A percentile compares a stretch with the other conserved stretches of the same genome.
Evolutionary conservation across 148 eudicot species (phyloP).

Genomic region (Salicornia ramosissima): DNA sequence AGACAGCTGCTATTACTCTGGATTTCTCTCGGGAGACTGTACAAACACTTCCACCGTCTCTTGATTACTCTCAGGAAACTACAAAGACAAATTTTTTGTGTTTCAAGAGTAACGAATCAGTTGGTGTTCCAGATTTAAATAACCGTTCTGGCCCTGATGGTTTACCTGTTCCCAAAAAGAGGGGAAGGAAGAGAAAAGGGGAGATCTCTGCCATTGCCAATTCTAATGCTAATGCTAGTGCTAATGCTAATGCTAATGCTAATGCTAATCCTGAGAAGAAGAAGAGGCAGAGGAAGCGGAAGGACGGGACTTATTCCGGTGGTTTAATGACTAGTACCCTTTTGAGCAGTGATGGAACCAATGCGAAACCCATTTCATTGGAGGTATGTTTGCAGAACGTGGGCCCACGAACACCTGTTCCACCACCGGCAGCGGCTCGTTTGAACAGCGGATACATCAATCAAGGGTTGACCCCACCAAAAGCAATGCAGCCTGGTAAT

Average conservation of each 20-base stretch:
- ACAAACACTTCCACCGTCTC: constrained; percentile 8
- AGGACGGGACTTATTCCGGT: constrained; percentile 21
- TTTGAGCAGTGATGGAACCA: constrained; percentile 19
- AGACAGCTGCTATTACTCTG: constrained; percentile 12
- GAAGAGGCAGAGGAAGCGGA: constrained; percentile 24
- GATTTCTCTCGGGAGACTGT: constrained; percentile 15
- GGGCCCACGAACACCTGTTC: constrained; percentile 22
- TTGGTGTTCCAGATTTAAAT: constrained; percentile 40
- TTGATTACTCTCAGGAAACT: constrained; percentile 10
- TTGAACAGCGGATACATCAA: constrained; percentile 25
- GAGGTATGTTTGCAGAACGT: constrained; percentile 30
- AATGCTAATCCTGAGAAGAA: constrained; percentile 19
- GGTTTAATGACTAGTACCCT: constrained; percentile 14
- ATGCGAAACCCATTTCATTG: constrained; percentile 33
- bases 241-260: neutral
- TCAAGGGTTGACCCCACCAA: constrained; percentile 15
- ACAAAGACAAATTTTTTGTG: constrained; percentile 8
- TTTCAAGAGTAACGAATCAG: constrained; percentile 21
- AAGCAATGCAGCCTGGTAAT: constrained; percentile 12
- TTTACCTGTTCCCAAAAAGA: constrained; percentile 31
- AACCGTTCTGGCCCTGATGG: constrained; percentile 17
- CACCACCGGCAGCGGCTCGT: constrained; percentile 11
- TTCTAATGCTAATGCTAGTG: neutral
- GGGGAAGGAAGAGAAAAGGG: constrained; percentile 27
- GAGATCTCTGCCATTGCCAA: constrained; percentile 1